Conservation (phyloP, 2,329 filamentous ascomycete species). For the Pestalotiopsis sp. region DNA sequence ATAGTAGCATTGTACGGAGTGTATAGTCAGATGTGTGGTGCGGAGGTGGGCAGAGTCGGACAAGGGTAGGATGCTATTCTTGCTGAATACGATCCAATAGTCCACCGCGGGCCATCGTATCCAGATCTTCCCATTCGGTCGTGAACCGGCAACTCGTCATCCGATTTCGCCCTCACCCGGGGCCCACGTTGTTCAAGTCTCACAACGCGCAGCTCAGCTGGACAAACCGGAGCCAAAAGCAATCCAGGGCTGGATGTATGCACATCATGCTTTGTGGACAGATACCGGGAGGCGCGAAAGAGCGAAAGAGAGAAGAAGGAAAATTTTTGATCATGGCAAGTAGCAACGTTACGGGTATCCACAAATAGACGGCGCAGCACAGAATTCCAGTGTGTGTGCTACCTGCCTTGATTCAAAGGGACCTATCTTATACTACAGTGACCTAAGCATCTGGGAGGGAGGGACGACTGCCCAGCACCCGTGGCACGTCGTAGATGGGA, state of each 20-base stretch:
- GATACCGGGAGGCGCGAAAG: neutral
- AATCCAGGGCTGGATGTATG: neutral
- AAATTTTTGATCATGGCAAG: neutral
- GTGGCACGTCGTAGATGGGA: no score
- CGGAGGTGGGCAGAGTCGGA: neutral
- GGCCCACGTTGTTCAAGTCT: neutral
- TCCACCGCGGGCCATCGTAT: neutral
- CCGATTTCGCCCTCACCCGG: neutral
- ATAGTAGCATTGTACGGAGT: neutral
- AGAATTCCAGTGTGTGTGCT: neutral
- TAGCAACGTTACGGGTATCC: neutral
- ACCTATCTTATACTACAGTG: neutral
- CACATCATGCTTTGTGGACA: neutral
- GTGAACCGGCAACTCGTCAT: neutral
- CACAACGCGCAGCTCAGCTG: neutral
- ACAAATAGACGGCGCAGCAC: neutral
- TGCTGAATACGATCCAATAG: neutral
- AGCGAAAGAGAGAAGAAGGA: neutral
- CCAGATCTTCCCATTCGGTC: neutral
- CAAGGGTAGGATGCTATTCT: neutral
- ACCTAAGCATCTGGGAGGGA: no score
- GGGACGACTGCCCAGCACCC: no score
- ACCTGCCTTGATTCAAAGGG: neutral
- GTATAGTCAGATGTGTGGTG: neutral
- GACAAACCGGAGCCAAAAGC: neutral